Base-by-base conservation (phyloP, 129 eudicot genomes). In the Tagetes erecta region DNA sequence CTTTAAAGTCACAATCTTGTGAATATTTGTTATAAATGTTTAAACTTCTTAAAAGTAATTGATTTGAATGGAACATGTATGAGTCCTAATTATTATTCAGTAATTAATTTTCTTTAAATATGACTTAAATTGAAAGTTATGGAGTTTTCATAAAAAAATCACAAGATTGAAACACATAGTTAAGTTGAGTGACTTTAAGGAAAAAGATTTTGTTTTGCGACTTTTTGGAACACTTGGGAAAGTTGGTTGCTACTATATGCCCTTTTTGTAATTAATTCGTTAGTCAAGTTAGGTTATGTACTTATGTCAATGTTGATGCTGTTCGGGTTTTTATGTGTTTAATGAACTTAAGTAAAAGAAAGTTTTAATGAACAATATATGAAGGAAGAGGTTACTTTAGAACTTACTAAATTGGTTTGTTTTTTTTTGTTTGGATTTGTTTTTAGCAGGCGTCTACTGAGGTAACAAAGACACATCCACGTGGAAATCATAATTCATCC, bases 391-490 rank as follows among this genome's bases (percentile, higher is more conserved):
- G 7, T 30, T 0, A 33, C 7, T 30, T 41, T 1, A 67, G 56
- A 14, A 47, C 34, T 13, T 33, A 52, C 65, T 71, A 35, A 42
- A 64, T 64, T 55, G 71, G 45, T 73, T 33, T 10, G 33, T n/a
- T 34, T 35, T 74, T 38, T 20, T 46, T 2, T 49, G 10, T 12
- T 41, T 37, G 67, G 30, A 11, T 52, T 67, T 52, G 14, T 71
- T 42, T 46, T 69, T 81, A 64, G 33, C 79, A 92, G 98, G 96
- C 36, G 41, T 41, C 85, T 58, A 66, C 69, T 49, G 96, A 84
- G 78, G 86, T 73, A 65, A 85, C 82, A 76, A 88, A 86, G 83
- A 35, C 82, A 51, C 90, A 86, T 64, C 90, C 84, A 39, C 88
- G 86, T 41, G 81, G 79, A 63, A 82, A 79, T 76, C 70, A 44